Evolutionary conservation across 1,284 basidiomycete genomes (phyloP).

Genomic region (Entoloma clypeatum): DNA sequence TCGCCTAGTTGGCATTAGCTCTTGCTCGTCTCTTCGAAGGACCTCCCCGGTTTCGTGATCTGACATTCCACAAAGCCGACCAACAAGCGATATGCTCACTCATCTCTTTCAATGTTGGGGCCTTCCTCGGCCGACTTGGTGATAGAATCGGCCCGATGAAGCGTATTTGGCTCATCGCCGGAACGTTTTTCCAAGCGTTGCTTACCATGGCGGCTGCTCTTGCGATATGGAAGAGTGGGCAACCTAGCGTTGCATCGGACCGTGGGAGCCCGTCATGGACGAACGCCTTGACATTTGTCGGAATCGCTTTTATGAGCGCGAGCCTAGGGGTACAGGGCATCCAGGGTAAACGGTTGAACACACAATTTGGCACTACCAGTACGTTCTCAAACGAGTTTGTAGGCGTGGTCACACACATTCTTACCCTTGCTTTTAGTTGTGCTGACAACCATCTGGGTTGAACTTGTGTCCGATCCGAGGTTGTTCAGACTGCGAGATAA

Average conservation of each 20-base stretch:
- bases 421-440: conserved; percentile 24
- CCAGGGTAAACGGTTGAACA: conserved; percentile 75
- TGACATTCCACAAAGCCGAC: conserved; percentile 70
- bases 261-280: conserved; percentile 68
- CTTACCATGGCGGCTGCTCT: conserved; percentile 72
- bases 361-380: conserved; percentile 78
- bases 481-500: conserved; percentile 54
- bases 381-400: conserved; percentile 29
- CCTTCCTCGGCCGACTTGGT: conserved; percentile 67
- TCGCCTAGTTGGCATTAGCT: conserved; percentile 30
- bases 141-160: conserved; percentile 69
- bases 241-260: conserved; percentile 48
- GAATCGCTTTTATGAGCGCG: conserved; percentile 73
- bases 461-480: conserved; percentile 76
- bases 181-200: conserved; percentile 71
- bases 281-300: conserved; percentile 60
- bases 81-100: conserved; percentile 79
- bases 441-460: conserved; percentile 79
- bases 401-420: neutral
- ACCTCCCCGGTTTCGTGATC: conserved; percentile 42
- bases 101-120: conserved; percentile 69
- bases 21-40: conserved; percentile 55
- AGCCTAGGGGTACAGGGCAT: conserved; percentile 82
- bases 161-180: conserved; percentile 70
- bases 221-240: conserved; percentile 59